Evolutionary conservation across 2,329 filamentous ascomycete genomes (phyloP).

Genomic region (Paecilomyces fulvus): DNA sequence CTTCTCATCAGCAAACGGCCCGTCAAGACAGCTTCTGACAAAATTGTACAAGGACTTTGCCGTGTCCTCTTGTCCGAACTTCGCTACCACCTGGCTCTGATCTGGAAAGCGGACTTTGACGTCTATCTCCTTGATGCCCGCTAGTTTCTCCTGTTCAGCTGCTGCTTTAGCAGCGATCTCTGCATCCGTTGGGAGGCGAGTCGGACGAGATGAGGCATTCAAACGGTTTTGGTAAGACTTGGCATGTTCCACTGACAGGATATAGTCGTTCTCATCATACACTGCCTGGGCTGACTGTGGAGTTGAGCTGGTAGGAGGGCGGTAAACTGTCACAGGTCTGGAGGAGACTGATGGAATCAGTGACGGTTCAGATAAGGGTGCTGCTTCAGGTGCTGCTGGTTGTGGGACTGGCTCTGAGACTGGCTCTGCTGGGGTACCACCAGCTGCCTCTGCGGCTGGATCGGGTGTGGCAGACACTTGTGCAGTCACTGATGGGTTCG

Average conservation of each 20-base stretch:
- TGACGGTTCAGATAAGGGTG: slow-evolving; percentile 12
- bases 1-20: slow-evolving; percentile 45
- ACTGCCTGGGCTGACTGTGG: slow-evolving; percentile 64
- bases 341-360: slow-evolving; percentile 32
- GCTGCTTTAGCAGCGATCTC: slow-evolving; percentile 66
- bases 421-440: slow-evolving; percentile 2
- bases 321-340: slow-evolving; percentile 58
- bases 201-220: slow-evolving; percentile 67
- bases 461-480: slow-evolving; percentile 7
- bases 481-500: slow-evolving; percentile 4
- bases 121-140: slow-evolving; percentile 58
- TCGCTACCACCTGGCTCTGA: slow-evolving; percentile 66
- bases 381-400: slow-evolving; percentile 1
- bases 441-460: slow-evolving; percentile 7
- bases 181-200: slow-evolving; percentile 69
- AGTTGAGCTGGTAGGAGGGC: slow-evolving; percentile 63
- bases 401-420: background rate
- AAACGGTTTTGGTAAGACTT: slow-evolving; percentile 70
- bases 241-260: slow-evolving; percentile 75
- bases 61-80: slow-evolving; percentile 60
- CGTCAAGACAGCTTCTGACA: slow-evolving; percentile 62
- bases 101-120: slow-evolving; percentile 85
- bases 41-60: slow-evolving; percentile 65
- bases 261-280: slow-evolving; percentile 66
- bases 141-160: slow-evolving; percentile 56